Base-by-base conservation (phyloP, 2,329 filamentous ascomycete genomes). In the Exophiala bonariae region DNA sequence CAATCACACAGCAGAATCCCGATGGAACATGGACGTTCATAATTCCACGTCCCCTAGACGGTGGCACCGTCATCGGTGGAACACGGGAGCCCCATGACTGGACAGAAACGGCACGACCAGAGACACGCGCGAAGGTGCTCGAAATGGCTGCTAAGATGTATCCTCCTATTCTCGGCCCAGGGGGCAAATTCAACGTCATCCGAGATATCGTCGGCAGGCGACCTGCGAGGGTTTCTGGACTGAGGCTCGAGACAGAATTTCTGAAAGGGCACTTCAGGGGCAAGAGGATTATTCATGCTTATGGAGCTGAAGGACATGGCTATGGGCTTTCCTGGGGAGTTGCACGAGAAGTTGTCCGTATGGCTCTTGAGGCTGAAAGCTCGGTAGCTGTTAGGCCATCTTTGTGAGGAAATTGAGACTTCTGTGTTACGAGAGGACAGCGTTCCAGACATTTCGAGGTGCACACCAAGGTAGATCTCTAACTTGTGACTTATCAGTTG, bases 51-150 rank as follows among this genome's bases (percentile, higher is more conserved):
- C 76, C 74, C 8, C 78, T 82, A 18, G 71, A 78, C 19, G 82
- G 82, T 3, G 82, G 82, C 2, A 85, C 81, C 0, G 69, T 85
- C 23, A 76, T 85, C 19, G 82, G 82, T 4, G 82, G 82, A 0
- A 86, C 81, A 11, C 85, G 83, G 60, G 76, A 84, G 57, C 71
- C 73, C 1, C 65, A 77, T 41, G 68, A 82, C 59, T 83, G 79
- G 79, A 69, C 76, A 36, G 61, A 71, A 0, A 66, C 71, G 16
- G 75, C 80, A 1, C 77, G 70, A 0, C 45, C 52, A 2, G 71
- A 72, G 35, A 73, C 75, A 0, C 65, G 80, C 13, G 63, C 68
- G 23, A 59, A 57, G 20, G 62, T 85, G 10, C 68, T 84, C 3
- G 49, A 52, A 2, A 66, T 66, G n/a, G 70, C 66, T 23, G 61